Conservation (phyloP, 768 basidiomycete species). For the Amanita molliuscula region DNA sequence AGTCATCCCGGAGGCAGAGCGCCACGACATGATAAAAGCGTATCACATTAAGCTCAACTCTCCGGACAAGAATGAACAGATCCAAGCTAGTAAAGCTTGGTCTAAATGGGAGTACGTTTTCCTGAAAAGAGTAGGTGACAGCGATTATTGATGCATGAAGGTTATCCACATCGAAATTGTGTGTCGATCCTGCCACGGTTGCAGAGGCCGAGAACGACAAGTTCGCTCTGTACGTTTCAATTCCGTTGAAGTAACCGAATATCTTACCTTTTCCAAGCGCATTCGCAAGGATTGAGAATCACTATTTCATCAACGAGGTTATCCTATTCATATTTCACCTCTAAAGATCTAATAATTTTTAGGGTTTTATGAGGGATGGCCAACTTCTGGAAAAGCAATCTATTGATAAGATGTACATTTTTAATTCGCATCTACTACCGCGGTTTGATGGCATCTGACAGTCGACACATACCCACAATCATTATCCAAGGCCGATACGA, state of each 20-base stretch:
- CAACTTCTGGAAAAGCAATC: conserved; percentile 76
- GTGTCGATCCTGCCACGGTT: conserved; percentile 58
- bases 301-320: conserved; percentile 80
- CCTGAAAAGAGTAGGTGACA: not conserved
- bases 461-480: conserved; percentile 79
- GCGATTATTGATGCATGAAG: conserved; percentile 23
- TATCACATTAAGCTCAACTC: conserved; percentile 77
- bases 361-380: conserved; percentile 85
- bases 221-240: conserved; percentile 56
- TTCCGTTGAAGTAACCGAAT: not conserved
- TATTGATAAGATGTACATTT: conserved; percentile 76
- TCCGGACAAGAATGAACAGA: conserved; percentile 50
- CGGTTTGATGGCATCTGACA: conserved; percentile 17
- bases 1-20: conserved; percentile 72
- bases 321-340: conserved; percentile 10
- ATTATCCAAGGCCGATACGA: conserved; percentile 87
- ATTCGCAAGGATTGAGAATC: conserved; percentile 84
- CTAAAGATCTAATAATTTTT: not conserved
- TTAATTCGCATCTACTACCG: not conserved
- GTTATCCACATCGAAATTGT: conserved; percentile 74
- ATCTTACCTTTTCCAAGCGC: conserved; percentile 41
- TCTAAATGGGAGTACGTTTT: conserved; percentile 77
- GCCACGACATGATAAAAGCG: conserved; percentile 71
- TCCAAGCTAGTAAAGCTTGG: conserved; percentile 77
- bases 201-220: conserved; percentile 60